Evolutionary conservation across 306 rosid species (phyloP), one percentile per base, ranked within the genome.

Genomic region (Castanea sativa): DNA sequence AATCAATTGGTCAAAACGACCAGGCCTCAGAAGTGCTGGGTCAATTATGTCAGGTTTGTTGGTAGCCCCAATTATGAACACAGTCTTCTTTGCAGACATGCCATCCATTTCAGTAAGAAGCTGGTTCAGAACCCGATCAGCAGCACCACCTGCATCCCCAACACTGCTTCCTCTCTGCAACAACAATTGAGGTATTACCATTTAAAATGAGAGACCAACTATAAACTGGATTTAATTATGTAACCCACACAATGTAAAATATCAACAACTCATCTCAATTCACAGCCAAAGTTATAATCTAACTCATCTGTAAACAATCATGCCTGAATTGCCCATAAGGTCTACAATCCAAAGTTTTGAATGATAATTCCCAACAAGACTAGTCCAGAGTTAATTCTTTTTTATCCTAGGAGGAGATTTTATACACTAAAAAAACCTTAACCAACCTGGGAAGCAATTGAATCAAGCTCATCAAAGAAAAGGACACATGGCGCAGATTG

Each of bases 381-480:
- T 59, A 59, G 30, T 20, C 23, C 12, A 58, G 64, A 58, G 13
- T 9, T 58, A 8, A 2, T 9, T 20, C 15, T 14, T 30, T 63
- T 63, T 30, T 27, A 63, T 5, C 13, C 20, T 63, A 19, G 5
- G 69, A 63, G 69, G 32, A 63, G 9, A 29, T 63, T 30, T 29
- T 18, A 32, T 29, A 29, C 43, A 30, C 2, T 3, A 30, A 18
- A 20, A n/a, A 77, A 80, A 15, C 45, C 6, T 67, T 32, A 43
- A 71, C 23, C 4, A 79, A 83, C 91, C 87, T 88, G 89, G 14
- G 89, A 85, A 52, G 89, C 89, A 81, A 88, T 88, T 58, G 91
- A 88, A 55, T 85, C 89, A 52, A 88, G 91, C 86, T 88, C 91
- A 64, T 88, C 91, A 79, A 88, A 88, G 87, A 88, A 88, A 79